Base-by-base conservation (phyloP, 306 rosid species). In the Vigna angularis region DNA sequence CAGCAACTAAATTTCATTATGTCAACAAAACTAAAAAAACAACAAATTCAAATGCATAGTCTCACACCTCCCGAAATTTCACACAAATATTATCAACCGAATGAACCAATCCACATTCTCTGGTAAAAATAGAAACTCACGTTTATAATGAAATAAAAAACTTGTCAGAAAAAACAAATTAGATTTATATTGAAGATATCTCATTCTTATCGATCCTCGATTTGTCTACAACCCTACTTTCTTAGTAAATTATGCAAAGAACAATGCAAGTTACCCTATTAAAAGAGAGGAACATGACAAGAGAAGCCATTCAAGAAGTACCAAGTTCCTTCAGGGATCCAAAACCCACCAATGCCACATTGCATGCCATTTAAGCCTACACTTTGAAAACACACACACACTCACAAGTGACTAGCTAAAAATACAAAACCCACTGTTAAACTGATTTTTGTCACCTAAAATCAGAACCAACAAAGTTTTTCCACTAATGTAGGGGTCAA, bases 211-310 rank as follows among this genome's bases (percentile, higher is more conserved):
- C 51, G 18, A 52, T 55, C 66, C 15, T 20, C 16, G 15, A 7
- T 55, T 12, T 0, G 12, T 20, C 49, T 34, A 22, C 4, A 67
- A 24, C 16, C 30, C 13, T 24, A 68, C 44, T 26, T 68, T 24
- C 57, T 48, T 48, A 24, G 26, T 8, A 48, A 69, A 69, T 24
- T 67, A 67, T 40, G 57, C 73, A 24, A 68, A 47, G 4, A 36
- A 64, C 26, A 65, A 40, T 38, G 70, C 30, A 40, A 65, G 70
- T 36, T 68, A 58, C 26, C 40, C 9, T 24, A 55, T 36, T 64
- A 64, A 63, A 11, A 64, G 70, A 64, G 3, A 20, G 16, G 16
- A 22, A 57, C 64, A 20, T 16, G 0, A 17, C 3, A 8, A 65
- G 70, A 9, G 16, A 24, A 64, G 49, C 17, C 17, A 64, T 38